These are phyloP conservation scores for Raffaelea arxii DNA, from an alignment of 2,329 filamentous ascomycete genomes.

Conservation along the genomic window DNA sequence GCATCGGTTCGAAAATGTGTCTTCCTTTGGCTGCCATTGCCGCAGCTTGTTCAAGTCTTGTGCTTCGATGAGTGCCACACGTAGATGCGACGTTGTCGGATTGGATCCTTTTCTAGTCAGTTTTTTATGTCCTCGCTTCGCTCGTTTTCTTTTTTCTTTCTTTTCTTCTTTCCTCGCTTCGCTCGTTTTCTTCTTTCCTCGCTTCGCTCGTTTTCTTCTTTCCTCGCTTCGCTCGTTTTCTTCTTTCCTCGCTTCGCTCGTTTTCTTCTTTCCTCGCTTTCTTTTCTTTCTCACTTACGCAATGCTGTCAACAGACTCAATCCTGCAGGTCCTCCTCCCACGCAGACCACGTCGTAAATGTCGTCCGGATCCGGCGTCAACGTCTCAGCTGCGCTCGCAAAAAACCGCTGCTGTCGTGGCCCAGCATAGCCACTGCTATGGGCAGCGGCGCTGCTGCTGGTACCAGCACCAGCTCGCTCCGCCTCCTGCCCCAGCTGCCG, in stretches of 20 bases:
- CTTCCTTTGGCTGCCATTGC: constrained; percentile 54
- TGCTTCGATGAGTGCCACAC: constrained; percentile 80
- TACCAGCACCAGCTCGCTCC: background rate
- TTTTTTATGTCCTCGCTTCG: too few relatives aligned
- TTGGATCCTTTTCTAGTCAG: constrained; percentile 74
- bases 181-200: too few relatives aligned
- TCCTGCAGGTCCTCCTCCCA: constrained; percentile 82
- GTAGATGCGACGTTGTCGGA: constrained; percentile 63
- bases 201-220: too few relatives aligned
- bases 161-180: too few relatives aligned
- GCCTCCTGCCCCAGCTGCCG: background rate
- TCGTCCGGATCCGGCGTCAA: constrained; percentile 39
- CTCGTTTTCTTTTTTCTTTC: too few relatives aligned
- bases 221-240: too few relatives aligned
- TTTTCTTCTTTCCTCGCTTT: too few relatives aligned
- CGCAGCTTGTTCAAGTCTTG: constrained; percentile 68
- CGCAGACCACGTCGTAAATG: constrained; percentile 87
- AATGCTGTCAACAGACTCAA: constrained; percentile 72
- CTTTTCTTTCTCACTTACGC: too few relatives aligned
- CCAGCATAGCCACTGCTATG: too few relatives aligned
- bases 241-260: too few relatives aligned
- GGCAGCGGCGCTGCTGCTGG: constrained; percentile 17
- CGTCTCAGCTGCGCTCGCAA: constrained; percentile 25
- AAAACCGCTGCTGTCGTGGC: constrained; percentile 29
- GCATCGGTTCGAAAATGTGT: constrained; percentile 83